A percentile compares a stretch with the other conserved stretches of the same genome.
Conservation (phyloP, 192 early-diverging fungal genomes). For the Umbelopsis isabellina region DNA sequence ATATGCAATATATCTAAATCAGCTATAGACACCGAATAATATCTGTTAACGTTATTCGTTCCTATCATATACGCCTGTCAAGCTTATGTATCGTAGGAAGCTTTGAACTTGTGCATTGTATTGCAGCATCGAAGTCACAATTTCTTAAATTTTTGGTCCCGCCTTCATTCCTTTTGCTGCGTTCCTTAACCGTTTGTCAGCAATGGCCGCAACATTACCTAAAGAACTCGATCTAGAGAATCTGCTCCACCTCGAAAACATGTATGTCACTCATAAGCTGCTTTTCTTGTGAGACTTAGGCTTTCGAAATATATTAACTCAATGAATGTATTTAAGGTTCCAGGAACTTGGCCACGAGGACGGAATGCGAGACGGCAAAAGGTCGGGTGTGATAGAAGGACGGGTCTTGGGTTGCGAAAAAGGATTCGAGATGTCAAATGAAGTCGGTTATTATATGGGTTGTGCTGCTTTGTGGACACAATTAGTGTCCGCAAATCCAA, state of each 20-base stretch:
- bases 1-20: too few relatives aligned
- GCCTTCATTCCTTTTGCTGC: not conserved
- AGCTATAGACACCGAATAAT: too few relatives aligned
- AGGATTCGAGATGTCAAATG: conserved; percentile 56
- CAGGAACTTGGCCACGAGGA: conserved; percentile 59
- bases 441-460: conserved; percentile 59
- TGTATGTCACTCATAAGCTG: conserved; percentile 26
- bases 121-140: conserved; percentile 12
- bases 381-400: conserved; percentile 55
- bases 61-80: too few relatives aligned
- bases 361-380: conserved; percentile 52
- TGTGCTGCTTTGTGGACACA: conserved; percentile 52
- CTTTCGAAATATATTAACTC: not conserved
- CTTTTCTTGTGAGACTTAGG: not conserved
- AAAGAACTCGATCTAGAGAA: conserved; percentile 51
- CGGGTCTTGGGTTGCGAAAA: conserved; percentile 59
- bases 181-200: conserved; percentile 6
- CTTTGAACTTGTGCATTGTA: not conserved
- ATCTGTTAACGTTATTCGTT: too few relatives aligned
- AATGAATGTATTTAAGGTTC: conserved; percentile 46
- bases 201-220: conserved; percentile 29
- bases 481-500: conserved; percentile 32
- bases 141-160: not conserved
- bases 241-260: conserved; percentile 51
- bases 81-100: not conserved